Conservation (phyloP, 2,329 filamentous ascomycete species). For the Gliomastix tumulicola region DNA sequence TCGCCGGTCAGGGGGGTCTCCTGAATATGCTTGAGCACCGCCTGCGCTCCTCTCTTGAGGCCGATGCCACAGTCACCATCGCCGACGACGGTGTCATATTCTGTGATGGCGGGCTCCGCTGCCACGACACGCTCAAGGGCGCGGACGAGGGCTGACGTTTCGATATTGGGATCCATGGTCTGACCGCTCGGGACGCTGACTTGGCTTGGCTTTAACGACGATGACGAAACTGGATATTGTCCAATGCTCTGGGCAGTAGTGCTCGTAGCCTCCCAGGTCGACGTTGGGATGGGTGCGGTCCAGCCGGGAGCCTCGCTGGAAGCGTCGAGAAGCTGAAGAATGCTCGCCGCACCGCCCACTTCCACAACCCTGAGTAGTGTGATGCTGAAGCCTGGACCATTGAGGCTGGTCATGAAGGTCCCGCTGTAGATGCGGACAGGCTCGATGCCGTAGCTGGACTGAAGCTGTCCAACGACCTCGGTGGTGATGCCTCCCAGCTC, state of each 20-base stretch:
- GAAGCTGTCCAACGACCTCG: constrained; percentile 60
- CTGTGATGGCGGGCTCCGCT: constrained; percentile 64
- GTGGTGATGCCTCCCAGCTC: constrained; percentile 66
- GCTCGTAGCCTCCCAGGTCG: constrained; percentile 56
- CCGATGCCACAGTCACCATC: constrained; percentile 89
- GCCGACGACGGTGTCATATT: constrained; percentile 75
- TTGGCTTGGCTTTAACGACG: constrained; percentile 17
- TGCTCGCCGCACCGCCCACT: constrained; percentile 40
- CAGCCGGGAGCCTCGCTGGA: constrained; percentile 65
- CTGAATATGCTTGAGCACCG: constrained; percentile 42
- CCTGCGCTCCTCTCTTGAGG: constrained; percentile 76
- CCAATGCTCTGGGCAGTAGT: constrained; percentile 31
- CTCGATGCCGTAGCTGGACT: constrained; percentile 46
- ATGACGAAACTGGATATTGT: no score
- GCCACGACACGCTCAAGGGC: constrained; percentile 56
- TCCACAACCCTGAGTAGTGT: constrained; percentile 59
- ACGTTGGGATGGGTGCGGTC: constrained; percentile 54
- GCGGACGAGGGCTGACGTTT: constrained; percentile 44
- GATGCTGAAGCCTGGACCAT: constrained; percentile 70
- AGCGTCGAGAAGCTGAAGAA: constrained; percentile 64
- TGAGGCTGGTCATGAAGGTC: constrained; percentile 72
- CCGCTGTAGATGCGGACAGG: constrained; percentile 62
- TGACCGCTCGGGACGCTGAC: constrained; percentile 36
- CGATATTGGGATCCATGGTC: constrained; percentile 41
- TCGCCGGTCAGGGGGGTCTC: constrained; percentile 40